Base-by-base conservation (phyloP, 371 early-diverging fungal genomes). In the Conidiobolus coronatus region DNA sequence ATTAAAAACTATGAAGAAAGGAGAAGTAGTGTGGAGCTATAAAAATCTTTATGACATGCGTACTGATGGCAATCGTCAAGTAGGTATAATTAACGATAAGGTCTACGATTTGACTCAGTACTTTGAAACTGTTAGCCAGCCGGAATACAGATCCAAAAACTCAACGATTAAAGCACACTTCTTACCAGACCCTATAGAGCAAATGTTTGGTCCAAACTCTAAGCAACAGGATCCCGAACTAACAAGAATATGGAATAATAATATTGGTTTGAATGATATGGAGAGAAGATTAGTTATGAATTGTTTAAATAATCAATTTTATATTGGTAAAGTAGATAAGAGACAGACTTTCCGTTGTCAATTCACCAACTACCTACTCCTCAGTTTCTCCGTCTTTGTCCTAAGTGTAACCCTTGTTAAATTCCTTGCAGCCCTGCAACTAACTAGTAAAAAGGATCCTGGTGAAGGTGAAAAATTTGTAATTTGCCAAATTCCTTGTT, bases 391-490 rank as follows among this genome's bases (percentile, higher is more conserved):
- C 12, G 60, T 70, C 40, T 50, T 92, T 36, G 68, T 95, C 55
- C 76, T 81, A 19, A 55, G 71, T 45, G 81, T 90, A 11, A 89
- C 91, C 39, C 64, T 77, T 40, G 71, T 93, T 65, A 93, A 93
- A 65, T 89, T 87, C 50, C 64, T 92, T 55, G 81, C 89, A 14
- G 92, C 92, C 1, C 60, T 91, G 55, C 91, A 85, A 51, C 70
- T 90, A 43, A 81, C 83, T 20, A 57, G 67, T 6, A 54, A 55
- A 13, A 68, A 73, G 5, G 73, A 77, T 1, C 87, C 90, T 0
- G 82, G 85, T 52, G 75, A 76, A 21, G 77, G 79, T 38, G 81
- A 86, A 52, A 83, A 85, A 62, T 95, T 95, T 63, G 81, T 86
- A 18, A 83, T 98, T 48, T 77, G 87, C 56, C 81, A 90, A 56